A percentile compares a stretch with the other conserved stretches of the same genome.
phyloP scores from a whole-genome alignment of 208 protist genomes.

The Acanthamoeba lugdunensis region DNA sequence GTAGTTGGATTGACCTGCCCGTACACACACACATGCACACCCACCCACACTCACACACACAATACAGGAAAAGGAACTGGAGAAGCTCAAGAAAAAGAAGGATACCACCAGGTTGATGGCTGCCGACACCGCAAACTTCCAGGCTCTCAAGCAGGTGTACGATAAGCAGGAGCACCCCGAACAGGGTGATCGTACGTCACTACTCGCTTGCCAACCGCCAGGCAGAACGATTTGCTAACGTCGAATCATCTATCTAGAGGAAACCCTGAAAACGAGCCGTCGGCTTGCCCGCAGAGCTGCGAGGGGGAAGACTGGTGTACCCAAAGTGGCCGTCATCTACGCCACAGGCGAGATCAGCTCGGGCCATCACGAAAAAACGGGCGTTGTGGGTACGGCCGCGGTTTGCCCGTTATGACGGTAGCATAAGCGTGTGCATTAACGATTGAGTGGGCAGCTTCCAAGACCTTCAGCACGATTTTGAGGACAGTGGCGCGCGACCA shows the following conservation, averaged over 20 bases:
- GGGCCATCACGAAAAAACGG: neutral
- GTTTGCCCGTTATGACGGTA: neutral
- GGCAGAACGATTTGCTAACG: neutral
- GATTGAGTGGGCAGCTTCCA: neutral
- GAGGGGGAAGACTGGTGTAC: constrained; percentile 12
- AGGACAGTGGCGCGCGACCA: neutral
- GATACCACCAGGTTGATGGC: neutral
- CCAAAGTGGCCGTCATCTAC: constrained; percentile 62
- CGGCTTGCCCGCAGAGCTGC: neutral
- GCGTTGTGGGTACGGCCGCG: neutral
- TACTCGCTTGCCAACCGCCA: too few species aligned
- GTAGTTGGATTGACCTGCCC: too few species aligned
- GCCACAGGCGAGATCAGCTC: constrained; percentile 1
- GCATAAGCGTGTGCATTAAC: neutral
- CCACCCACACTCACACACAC: neutral
- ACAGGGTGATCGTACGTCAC: neutral
- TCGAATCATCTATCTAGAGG: neutral
- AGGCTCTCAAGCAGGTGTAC: neutral
- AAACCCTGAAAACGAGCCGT: neutral
- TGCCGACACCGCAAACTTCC: neutral
- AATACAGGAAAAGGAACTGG: neutral
- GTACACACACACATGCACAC: too few species aligned
- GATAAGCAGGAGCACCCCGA: neutral
- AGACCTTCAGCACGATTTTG: neutral
- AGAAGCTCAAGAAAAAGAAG: neutral